Evolutionary conservation across 257 asterid species (phyloP).

Genomic region (Craterostigma plantagineum): DNA sequence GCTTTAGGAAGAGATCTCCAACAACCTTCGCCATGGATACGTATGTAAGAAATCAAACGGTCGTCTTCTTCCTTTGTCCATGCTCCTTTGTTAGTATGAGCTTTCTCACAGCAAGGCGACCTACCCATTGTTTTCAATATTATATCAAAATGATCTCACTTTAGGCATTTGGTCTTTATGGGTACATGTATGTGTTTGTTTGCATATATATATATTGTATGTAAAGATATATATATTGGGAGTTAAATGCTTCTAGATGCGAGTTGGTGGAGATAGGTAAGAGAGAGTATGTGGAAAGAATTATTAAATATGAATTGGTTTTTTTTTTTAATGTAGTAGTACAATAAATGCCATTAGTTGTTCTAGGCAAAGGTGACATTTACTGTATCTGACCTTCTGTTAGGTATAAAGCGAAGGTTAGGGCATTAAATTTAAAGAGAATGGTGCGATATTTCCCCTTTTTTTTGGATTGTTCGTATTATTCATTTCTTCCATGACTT

Average conservation of each 20-base stretch:
- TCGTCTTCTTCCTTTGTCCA: slow-evolving; percentile 98
- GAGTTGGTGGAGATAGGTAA: slow-evolving; percentile 61
- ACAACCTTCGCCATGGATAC: slow-evolving; percentile 81
- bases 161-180: neutral
- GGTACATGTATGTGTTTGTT: neutral
- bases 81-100: slow-evolving; percentile 94
- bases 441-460: slow-evolving; percentile 13
- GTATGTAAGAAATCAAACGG: slow-evolving; percentile 60
- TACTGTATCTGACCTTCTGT: slow-evolving; percentile 38
- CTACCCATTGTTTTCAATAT: slow-evolving; percentile 67
- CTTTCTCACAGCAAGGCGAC: slow-evolving; percentile 97
- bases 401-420: slow-evolving; percentile 58
- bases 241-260: slow-evolving; percentile 64
- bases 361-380: slow-evolving; percentile 8
- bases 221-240: slow-evolving; percentile 3
- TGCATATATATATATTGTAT: slow-evolving; percentile 6
- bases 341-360: neutral
- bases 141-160: too few relatives aligned
- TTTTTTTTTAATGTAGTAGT: neutral
- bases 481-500: too few relatives aligned
- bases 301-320: neutral
- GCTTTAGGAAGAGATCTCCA: slow-evolving; percentile 89
- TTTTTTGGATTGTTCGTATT: too few relatives aligned
- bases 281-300: too few relatives aligned
- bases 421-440: slow-evolving; percentile 17